Conservation (phyloP, 148 eudicot species). For the Spergularia bocconei region DNA sequence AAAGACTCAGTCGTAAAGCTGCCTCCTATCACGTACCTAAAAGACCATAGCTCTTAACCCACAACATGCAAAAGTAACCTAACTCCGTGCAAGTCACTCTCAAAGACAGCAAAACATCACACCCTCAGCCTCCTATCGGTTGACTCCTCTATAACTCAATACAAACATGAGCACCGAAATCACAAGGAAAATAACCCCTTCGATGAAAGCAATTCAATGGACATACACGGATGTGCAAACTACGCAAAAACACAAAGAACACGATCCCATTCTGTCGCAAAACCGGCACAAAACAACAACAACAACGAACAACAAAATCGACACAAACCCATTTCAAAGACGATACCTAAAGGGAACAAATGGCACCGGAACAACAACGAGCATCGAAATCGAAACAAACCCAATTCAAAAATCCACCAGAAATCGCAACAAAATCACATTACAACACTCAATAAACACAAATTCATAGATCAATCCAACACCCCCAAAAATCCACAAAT, state of each 20-base stretch:
- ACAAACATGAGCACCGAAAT: constrained; percentile 1
- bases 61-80: not conserved
- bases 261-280: not conserved
- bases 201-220: too few relatives aligned
- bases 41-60: not conserved
- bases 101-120: not conserved
- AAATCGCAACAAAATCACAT: not conserved
- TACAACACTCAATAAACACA: not conserved
- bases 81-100: not conserved
- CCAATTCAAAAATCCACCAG: not conserved
- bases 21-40: not conserved
- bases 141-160: not conserved
- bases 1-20: not conserved
- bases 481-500: not conserved
- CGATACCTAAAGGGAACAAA: not conserved
- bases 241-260: not conserved
- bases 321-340: too few relatives aligned
- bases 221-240: not conserved
- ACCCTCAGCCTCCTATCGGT: not conserved
- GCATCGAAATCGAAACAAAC: not conserved
- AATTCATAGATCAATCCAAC: not conserved
- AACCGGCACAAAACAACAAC: not conserved
- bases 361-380: not conserved
- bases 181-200: not conserved
- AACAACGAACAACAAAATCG: too few relatives aligned